Evolutionary conservation across 2,329 filamentous ascomycete species (phyloP).

Genomic region (Hypocreales sp.): DNA sequence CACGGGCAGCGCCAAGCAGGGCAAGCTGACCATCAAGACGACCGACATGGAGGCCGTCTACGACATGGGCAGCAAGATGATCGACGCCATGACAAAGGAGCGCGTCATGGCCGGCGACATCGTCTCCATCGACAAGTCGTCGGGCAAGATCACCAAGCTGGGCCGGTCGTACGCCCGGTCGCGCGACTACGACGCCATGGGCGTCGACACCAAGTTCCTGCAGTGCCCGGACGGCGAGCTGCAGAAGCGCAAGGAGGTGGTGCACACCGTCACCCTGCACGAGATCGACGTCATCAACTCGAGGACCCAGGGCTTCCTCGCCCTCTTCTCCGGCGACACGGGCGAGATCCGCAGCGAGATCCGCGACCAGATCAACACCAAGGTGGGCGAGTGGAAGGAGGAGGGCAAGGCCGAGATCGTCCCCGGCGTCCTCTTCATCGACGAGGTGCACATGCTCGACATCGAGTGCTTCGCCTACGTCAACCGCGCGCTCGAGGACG

Average conservation of each 20-base stretch:
- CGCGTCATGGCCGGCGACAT: slow-evolving; percentile 98
- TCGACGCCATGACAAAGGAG: slow-evolving; percentile 98
- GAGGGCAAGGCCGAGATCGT: slow-evolving; percentile 98
- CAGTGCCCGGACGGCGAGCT: slow-evolving; percentile 96
- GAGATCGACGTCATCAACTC: slow-evolving; percentile 99
- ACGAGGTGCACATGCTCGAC: slow-evolving; percentile 99
- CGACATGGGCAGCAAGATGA: slow-evolving; percentile 99
- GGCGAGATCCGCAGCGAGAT: slow-evolving; percentile 97
- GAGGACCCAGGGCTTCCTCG: slow-evolving; percentile 92
- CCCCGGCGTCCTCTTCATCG: slow-evolving; percentile 92
- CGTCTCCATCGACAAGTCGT: slow-evolving; percentile 96
- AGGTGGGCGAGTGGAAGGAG: slow-evolving; percentile 98
- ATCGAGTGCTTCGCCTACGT: slow-evolving; percentile 99
- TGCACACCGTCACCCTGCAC: slow-evolving; percentile 91
- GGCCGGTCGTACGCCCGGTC: slow-evolving; percentile 89
- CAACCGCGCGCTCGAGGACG: slow-evolving; percentile 89
- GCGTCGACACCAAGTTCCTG: slow-evolving; percentile 93
- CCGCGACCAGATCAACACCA: slow-evolving; percentile 96
- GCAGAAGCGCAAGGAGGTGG: slow-evolving; percentile 91
- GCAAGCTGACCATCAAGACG: slow-evolving; percentile 98
- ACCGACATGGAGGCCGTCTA: slow-evolving; percentile 99
- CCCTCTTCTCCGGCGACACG: slow-evolving; percentile 93
- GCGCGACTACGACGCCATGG: slow-evolving; percentile 98
- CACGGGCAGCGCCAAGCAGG: slow-evolving; percentile 92
- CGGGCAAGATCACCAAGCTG: slow-evolving; percentile 93